These are phyloP conservation scores for Paracamarosporium sp. DNA, from an alignment of 2,329 filamentous ascomycete species.

Conservation along the genomic window DNA sequence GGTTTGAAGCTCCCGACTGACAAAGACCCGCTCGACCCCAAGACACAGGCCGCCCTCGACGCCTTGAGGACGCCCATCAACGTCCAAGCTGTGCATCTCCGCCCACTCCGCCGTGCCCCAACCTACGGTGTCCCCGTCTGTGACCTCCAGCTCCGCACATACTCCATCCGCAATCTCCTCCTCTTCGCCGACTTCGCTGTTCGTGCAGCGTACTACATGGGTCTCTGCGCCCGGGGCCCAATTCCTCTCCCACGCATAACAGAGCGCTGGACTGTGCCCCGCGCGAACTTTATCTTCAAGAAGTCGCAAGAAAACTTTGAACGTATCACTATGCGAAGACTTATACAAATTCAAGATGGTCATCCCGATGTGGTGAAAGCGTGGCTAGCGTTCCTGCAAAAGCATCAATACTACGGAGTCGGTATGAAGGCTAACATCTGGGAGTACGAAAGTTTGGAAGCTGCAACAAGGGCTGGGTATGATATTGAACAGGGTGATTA, in stretches of 20 bases:
- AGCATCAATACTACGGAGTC: conserved; percentile 93
- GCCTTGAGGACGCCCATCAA: conserved; percentile 65
- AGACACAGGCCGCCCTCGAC: conserved; percentile 39
- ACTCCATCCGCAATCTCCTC: conserved; percentile 86
- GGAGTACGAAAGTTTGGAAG: conserved; percentile 75
- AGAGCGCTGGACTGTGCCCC: conserved; percentile 93
- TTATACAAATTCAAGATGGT: conserved; percentile 93
- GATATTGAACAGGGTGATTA: conserved; percentile 33
- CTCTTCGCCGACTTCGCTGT: conserved; percentile 95
- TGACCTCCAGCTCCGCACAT: conserved; percentile 92
- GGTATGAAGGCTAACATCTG: conserved; percentile 99
- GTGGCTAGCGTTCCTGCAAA: conserved; percentile 91
- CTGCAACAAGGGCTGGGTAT: conserved; percentile 35
- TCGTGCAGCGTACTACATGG: conserved; percentile 91
- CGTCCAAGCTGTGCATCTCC: conserved; percentile 85
- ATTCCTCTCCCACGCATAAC: conserved; percentile 84
- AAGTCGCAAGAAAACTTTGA: conserved; percentile 99
- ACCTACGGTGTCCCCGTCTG: conserved; percentile 82
- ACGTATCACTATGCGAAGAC: conserved; percentile 80
- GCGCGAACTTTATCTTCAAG: conserved; percentile 91
- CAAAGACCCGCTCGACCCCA: conserved; percentile 32
- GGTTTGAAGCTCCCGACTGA: conserved; percentile 41
- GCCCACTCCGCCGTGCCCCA: conserved; percentile 77
- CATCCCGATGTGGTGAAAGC: conserved; percentile 86
- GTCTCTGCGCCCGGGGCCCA: conserved; percentile 84